Evolutionary conservation across 176 grass and related monocot genomes (phyloP), one percentile per base, ranked within the genome.

Genomic region (Hordeum marinum): DNA sequence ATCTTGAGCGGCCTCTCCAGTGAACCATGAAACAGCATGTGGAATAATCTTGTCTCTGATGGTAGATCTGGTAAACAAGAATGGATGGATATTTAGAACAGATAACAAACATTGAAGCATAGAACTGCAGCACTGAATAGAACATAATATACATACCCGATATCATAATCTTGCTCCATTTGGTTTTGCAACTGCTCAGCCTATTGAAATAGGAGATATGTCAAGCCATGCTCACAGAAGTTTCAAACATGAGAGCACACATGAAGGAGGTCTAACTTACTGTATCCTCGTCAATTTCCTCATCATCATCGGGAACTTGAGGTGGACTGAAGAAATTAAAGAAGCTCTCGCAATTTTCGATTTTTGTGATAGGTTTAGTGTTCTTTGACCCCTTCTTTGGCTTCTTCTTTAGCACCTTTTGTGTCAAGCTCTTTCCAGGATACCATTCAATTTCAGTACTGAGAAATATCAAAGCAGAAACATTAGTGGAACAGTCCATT

Each of bases 291-390:
- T 99, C 96, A 70, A 95, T 93, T 90, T 98, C 93, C 41, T 95
- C 93, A 3, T 96, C 91, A 8, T 96, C 91, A 58, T 95, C 97
- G 80, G 97, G 97, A 77, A 99, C 88, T 85, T 99, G 90, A 77
- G 97, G 97, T 63, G 97, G 97, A 81, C 80, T 94, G 82, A 99
- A 99, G 76, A 99, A 99, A 90, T 99, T 99, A 63, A 99, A 99
- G 80, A 99, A 99, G 80, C 97, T 99, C 66, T 96, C 93, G 41
- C 97, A 99, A 11, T 83, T 82, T 88, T 99, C 97, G 42, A 88
- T 96, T 92, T 94, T 99, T 25, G 88, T 94, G 34, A 99, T 90
- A 58, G 92, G 94, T 52, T 99, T 96, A 20, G 90, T 59, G 35
- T 96, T 96, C 88, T 96, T 96, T 63, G 97, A 94, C 2, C 97